Conservation (phyloP, 1,284 basidiomycete genomes). For the Papiliotrema flavescens region DNA sequence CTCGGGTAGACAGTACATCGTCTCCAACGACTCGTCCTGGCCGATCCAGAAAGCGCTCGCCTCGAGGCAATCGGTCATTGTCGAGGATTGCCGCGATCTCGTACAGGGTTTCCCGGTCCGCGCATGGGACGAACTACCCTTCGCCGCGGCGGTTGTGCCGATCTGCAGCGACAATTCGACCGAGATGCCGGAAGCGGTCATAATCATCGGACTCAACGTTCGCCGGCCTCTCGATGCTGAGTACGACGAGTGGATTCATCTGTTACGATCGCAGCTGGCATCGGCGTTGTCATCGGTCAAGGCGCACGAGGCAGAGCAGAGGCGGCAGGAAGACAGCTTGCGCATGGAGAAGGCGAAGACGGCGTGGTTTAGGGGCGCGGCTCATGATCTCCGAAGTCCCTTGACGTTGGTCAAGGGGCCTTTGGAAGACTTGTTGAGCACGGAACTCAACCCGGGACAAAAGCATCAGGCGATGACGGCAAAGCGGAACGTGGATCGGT, state of each 20-base stretch:
- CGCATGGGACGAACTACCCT: slow-evolving; percentile 44
- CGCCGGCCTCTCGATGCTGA: slow-evolving; percentile 37
- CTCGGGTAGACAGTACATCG: slow-evolving; percentile 19
- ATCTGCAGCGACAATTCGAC: slow-evolving; percentile 38
- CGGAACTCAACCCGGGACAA: slow-evolving; percentile 18
- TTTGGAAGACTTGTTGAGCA: slow-evolving; percentile 36
- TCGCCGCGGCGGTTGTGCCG: slow-evolving; percentile 46
- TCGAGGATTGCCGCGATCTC: slow-evolving; percentile 38
- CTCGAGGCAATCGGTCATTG: slow-evolving; percentile 38
- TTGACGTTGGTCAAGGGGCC: slow-evolving; percentile 42
- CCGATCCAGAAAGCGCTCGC: slow-evolving; percentile 40
- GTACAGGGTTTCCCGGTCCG: slow-evolving; percentile 38
- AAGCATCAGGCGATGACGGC: slow-evolving; percentile 31
- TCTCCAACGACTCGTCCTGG: slow-evolving; percentile 24
- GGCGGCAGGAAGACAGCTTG: slow-evolving; percentile 40
- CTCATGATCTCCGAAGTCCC: slow-evolving; percentile 47
- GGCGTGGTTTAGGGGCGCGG: slow-evolving; percentile 45
- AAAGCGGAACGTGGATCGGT: slow-evolving; percentile 36
- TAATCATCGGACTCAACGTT: slow-evolving; percentile 50
- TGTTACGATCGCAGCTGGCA: slow-evolving; percentile 36
- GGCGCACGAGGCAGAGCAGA: slow-evolving; percentile 41
- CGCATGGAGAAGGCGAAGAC: slow-evolving; percentile 47
- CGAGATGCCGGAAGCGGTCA: slow-evolving; percentile 41
- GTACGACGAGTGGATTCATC: slow-evolving; percentile 41
- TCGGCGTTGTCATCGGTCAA: slow-evolving; percentile 36